Conservation (phyloP, 73 alveolate genomes). For the Tetrahymena thermophila region DNA sequence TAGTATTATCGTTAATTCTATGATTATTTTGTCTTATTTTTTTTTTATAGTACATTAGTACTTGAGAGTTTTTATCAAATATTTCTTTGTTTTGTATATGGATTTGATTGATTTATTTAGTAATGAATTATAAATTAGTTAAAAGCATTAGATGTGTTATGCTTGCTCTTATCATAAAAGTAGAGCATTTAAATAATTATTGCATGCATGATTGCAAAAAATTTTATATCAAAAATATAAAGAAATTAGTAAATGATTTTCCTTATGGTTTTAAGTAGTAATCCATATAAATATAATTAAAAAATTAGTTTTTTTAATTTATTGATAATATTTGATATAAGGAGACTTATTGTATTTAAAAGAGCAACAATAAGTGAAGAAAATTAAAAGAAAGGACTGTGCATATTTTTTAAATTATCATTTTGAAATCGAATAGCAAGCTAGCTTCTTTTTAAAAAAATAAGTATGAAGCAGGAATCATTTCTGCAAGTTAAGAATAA, state of each 20-base stretch:
- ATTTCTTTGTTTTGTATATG: neutral
- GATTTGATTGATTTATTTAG: neutral
- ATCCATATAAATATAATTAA: neutral
- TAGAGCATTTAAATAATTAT: neutral
- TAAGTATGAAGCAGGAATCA: neutral
- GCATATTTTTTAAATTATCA: neutral
- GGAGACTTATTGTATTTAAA: neutral
- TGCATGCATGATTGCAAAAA: neutral
- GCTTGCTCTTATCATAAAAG: neutral
- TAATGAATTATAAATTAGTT: too few species aligned
- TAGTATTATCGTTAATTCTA: too few species aligned
- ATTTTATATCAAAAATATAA: neutral
- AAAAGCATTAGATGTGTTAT: neutral
- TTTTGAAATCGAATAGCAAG: neutral
- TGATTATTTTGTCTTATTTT: too few species aligned
- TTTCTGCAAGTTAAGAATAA: neutral
- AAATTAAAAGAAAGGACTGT: neutral
- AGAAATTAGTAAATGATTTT: neutral
- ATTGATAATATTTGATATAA: neutral
- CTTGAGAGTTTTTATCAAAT: neutral
- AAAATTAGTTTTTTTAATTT: neutral
- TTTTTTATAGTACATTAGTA: too few species aligned
- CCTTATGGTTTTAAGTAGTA: neutral
- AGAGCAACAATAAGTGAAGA: neutral
- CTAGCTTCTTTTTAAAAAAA: neutral